Evolutionary conservation across 2,329 filamentous ascomycete species (phyloP), one percentile per base, ranked within the genome.

Genomic region (Falciphora oryzae): DNA sequence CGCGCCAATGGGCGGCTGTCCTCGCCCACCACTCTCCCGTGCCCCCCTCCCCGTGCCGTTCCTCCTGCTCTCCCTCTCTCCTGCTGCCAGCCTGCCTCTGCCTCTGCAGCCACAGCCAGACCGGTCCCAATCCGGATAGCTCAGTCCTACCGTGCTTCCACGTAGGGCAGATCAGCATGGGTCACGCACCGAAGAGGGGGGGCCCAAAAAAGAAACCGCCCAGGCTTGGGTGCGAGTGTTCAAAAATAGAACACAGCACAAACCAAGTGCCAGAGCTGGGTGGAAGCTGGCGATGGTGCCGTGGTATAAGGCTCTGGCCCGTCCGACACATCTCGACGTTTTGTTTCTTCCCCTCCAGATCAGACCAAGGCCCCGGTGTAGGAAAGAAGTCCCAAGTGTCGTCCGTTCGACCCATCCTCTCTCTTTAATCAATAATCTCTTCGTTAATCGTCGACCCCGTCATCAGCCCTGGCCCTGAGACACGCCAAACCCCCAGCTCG

Each of bases 281-380:
- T 28, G n/a, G 35, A 27, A 53, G 60, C 35, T 53, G 31, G 60
- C 13, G 60, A 57, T 63, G 61, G 38, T 29, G 50, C 32, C 28
- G 44, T 63, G 32, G 22, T 63, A 63, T 63, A 63, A 63, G 61
- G 32, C 61, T 31, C 56, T 35, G 50, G 50, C 38, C 44, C 38
- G 38, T 62, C 60, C 60, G 60, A 29, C 60, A 62, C 35, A 28
- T 57, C 16, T 38, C 53, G 61, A 63, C 56, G 44, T 57, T 63
- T 63, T 57, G 50, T 57, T 57, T 63, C 61, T 27, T 63, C 61
- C 13, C 38, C 61, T 29, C 27, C 61, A 63, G 61, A 63, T 57
- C 61, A 63, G 61, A 63, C 44, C 61, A 63, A 63, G 61, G 61
- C 61, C 61, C 38, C 29, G 61, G 53, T 29, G 61, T n/a, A 56